Base-by-base conservation (phyloP, 768 basidiomycete genomes). In the Russula earlei region DNA sequence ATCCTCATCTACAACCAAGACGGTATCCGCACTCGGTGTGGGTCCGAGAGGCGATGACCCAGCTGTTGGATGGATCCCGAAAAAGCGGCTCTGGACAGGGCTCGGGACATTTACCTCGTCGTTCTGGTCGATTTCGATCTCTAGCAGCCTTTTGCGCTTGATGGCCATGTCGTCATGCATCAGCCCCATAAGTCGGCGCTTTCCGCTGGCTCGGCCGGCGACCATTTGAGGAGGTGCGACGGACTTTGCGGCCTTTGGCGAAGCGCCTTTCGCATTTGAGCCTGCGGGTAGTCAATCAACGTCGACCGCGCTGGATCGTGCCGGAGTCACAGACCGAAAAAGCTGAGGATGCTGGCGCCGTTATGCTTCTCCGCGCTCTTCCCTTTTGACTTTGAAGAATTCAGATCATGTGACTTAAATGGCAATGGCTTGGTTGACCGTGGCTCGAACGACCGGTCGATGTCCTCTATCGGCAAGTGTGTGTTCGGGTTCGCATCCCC, bases 401-500 rank as follows among this genome's bases (percentile, higher is more conserved):
- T 60, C n/a, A 62, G 31, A 41, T 62, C 59, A 34, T 54, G 50
- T 40, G 38, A 20, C 27, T 20, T 45, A 20, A 71, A 64, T 25
- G 72, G 70, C 52, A 69, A 67, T 52, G 73, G 64, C 65, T 78
- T 83, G 58, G 77, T 68, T 4, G 70, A 67, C 69, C 77, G 69
- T 52, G 88, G 86, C 42, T 71, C 65, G 66, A 78, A 88, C 9
- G 66, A 64, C 14, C 86, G 83, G 64, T 88, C 83, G 69, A 91
- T 90, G 66, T 96, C 93, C 27, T 75, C 68, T 75, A 95, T 90
- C 2, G 83, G 79, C 44, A 77, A 63, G 38, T 78, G 74, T 27
- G 82, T 82, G 25, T 82, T 73, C 6, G 92, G 92, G 67, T 89
- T 82, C 34, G 80, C 70, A 46, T 86, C 76, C 5, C 91, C 91